A percentile compares a stretch with the other conserved stretches of the same genome.
These are phyloP conservation scores for Barnettozyma sp. DNA, from an alignment of 805 yeast genomes.

Conservation along the genomic window DNA sequence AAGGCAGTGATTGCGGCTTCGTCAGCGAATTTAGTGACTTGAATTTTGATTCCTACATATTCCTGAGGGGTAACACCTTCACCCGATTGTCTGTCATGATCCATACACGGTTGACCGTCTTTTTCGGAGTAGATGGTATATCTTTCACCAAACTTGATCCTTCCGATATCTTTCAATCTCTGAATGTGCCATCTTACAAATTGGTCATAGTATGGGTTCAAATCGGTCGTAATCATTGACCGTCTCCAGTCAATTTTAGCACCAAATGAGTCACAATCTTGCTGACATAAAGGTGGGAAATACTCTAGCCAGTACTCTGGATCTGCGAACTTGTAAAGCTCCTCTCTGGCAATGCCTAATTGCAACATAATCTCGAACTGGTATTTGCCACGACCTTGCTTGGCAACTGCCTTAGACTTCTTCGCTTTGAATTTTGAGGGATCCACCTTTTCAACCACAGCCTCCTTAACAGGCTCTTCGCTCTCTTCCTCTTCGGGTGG, in stretches of 20 bases:
- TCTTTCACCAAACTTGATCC: slow-evolving; percentile 96
- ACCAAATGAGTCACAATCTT: slow-evolving; percentile 76
- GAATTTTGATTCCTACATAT: slow-evolving; percentile 87
- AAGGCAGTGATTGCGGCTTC: slow-evolving; percentile 35
- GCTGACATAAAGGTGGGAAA: slow-evolving; percentile 86
- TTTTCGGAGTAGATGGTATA: slow-evolving; percentile 95
- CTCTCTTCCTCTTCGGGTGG: slow-evolving; percentile 59
- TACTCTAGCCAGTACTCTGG: slow-evolving; percentile 83
- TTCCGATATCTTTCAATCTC: slow-evolving; percentile 74
- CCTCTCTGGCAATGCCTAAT: slow-evolving; percentile 79
- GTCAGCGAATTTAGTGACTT: slow-evolving; percentile 50
- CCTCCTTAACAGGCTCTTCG: slow-evolving; percentile 28
- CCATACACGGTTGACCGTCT: slow-evolving; percentile 99
- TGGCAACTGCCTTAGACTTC: slow-evolving; percentile 90
- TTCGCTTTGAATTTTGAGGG: slow-evolving; percentile 87
- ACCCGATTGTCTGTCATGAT: slow-evolving; percentile 95
- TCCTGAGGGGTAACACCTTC: slow-evolving; percentile 98
- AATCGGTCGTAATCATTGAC: slow-evolving; percentile 90
- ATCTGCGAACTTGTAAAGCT: slow-evolving; percentile 83
- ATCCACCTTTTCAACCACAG: slow-evolving; percentile 48
- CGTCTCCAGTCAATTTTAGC: slow-evolving; percentile 98
- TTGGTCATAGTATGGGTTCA: slow-evolving; percentile 90
- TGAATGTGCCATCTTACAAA: slow-evolving; percentile 96
- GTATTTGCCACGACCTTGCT: slow-evolving; percentile 88
- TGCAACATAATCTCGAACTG: slow-evolving; percentile 97